These are phyloP conservation scores for Asterophora parasitica DNA, from an alignment of 768 basidiomycete species.

Conservation along the genomic window DNA sequence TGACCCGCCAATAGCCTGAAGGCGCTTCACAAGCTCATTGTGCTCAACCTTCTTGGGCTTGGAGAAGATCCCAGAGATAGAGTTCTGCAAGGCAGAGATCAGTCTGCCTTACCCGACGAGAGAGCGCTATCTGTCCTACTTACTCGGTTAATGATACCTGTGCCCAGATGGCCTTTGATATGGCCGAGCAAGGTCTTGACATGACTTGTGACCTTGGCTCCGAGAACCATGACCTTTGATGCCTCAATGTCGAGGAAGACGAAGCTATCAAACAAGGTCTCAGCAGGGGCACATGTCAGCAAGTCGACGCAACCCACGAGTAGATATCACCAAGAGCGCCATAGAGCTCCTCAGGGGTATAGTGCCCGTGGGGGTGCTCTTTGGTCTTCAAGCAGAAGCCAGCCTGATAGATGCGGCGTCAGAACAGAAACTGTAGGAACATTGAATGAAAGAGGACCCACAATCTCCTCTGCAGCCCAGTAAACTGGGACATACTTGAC, in stretches of 20 bases:
- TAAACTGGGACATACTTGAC: conserved; percentile 58
- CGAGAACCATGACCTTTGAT: conserved; percentile 51
- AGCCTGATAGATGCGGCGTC: conserved; percentile 38
- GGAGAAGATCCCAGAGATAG: conserved; percentile 39
- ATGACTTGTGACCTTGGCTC: conserved; percentile 46
- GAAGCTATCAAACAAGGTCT: conserved; percentile 40
- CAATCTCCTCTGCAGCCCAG: conserved; percentile 69
- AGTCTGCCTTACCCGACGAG: conserved; percentile 3
- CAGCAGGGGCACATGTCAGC: background rate
- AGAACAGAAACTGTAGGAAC: background rate
- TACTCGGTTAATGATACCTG: conserved; percentile 41
- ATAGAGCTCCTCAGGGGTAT: conserved; percentile 58
- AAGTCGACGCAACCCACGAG: conserved; percentile 36
- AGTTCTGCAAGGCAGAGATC: conserved; percentile 31
- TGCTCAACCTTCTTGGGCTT: conserved; percentile 43
- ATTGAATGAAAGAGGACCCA: conserved; percentile 20
- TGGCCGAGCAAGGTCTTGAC: conserved; percentile 48
- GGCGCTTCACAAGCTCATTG: conserved; percentile 49
- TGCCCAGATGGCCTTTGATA: conserved; percentile 50
- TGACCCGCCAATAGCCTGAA: conserved; percentile 52
- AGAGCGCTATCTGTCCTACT: conserved; percentile 5
- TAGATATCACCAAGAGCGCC: conserved; percentile 68
- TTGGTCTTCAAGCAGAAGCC: conserved; percentile 68
- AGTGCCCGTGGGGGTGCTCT: conserved; percentile 47
- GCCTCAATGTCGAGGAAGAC: conserved; percentile 71